phyloP scores from a whole-genome alignment of 768 basidiomycete species.

The Xerocomus potaroensis region DNA sequence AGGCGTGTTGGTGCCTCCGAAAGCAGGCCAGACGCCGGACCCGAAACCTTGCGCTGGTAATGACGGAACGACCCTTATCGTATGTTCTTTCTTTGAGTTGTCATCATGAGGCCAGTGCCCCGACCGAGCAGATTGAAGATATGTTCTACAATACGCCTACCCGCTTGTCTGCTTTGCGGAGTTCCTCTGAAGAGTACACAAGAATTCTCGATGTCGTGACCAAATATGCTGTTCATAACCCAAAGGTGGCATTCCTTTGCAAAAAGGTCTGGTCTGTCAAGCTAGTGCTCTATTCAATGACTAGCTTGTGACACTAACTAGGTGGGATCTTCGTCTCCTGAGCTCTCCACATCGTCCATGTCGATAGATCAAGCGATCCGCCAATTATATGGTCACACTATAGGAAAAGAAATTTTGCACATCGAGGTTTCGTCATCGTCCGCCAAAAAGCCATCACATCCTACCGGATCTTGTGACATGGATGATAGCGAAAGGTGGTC shows the following conservation, averaged over 20 bases:
- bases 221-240: constrained; percentile 92
- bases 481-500: constrained; percentile 53
- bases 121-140: constrained; percentile 73
- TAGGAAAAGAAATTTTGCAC: constrained; percentile 72
- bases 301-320: constrained; percentile 28
- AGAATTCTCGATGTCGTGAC: constrained; percentile 89
- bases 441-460: constrained; percentile 20
- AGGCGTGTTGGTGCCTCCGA: constrained; percentile 65
- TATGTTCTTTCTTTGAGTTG: constrained; percentile 31
- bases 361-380: constrained; percentile 71
- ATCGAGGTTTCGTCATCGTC: constrained; percentile 35
- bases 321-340: constrained; percentile 71
- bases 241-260: constrained; percentile 82
- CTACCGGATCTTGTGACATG: constrained; percentile 16
- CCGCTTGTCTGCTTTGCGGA: constrained; percentile 79
- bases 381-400: constrained; percentile 72
- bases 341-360: constrained; percentile 72
- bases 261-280: constrained; percentile 73
- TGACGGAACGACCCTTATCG: constrained; percentile 87
- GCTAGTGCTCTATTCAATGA: background rate
- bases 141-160: constrained; percentile 92
- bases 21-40: constrained; percentile 65
- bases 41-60: constrained; percentile 92
- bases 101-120: background rate
- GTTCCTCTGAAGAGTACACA: constrained; percentile 85